Conservation (phyloP, 2,329 filamentous ascomycete genomes). For the Paraphoma chrysanthemicola region DNA sequence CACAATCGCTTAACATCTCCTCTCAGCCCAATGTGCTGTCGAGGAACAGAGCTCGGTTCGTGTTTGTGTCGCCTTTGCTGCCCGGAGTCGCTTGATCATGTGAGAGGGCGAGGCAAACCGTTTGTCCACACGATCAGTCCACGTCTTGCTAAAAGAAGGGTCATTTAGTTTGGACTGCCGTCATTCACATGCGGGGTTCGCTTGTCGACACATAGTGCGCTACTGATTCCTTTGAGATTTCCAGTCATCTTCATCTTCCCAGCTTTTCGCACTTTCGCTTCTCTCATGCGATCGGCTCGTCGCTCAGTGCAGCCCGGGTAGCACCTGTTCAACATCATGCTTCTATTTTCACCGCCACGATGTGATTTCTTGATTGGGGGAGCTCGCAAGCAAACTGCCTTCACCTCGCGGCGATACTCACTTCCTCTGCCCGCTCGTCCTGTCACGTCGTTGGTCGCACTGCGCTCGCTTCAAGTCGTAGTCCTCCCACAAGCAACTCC, state of each 20-base stretch:
- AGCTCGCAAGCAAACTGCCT: constrained; percentile 13
- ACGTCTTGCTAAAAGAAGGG: constrained; percentile 25
- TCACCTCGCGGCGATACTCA: constrained; percentile 19
- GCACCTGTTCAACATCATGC: constrained; percentile 27
- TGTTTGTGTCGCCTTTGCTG: constrained; percentile 14
- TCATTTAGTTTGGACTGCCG: constrained; percentile 14
- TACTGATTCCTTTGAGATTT: constrained; percentile 10
- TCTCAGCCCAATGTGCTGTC: neutral
- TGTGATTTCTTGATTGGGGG: constrained; percentile 18
- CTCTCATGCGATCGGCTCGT: constrained; percentile 4
- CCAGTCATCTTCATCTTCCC: constrained; percentile 16
- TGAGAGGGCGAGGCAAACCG: constrained; percentile 15
- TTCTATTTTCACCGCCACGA: constrained; percentile 31
- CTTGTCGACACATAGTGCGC: constrained; percentile 12
- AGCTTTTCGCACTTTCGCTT: constrained; percentile 11
- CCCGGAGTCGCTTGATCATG: constrained; percentile 18
- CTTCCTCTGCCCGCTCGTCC: constrained; percentile 19
- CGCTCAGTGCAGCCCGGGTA: constrained; percentile 2
- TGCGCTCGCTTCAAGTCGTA: constrained; percentile 12
- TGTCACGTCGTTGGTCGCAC: constrained; percentile 23
- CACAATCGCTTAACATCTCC: neutral
- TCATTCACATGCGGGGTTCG: constrained; percentile 23
- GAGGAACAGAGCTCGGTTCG: neutral
- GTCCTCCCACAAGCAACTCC: neutral
- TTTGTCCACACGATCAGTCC: constrained; percentile 29